These are phyloP conservation scores for Tolypocladium guangdongense DNA, from an alignment of 2,329 filamentous ascomycete genomes.

Conservation along the genomic window DNA sequence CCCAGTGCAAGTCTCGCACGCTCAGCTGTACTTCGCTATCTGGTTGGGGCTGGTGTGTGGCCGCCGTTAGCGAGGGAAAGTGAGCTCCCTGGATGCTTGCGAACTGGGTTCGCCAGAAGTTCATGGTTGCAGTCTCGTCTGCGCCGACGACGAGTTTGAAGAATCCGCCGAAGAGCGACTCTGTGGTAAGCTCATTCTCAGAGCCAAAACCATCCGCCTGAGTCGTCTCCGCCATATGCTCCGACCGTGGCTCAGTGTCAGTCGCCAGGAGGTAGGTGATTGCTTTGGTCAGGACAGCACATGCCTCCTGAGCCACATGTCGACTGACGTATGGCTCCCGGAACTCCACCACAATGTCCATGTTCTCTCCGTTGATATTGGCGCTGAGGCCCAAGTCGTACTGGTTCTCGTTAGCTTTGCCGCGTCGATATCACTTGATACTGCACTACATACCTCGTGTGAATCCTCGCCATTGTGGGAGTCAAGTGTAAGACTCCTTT, in stretches of 20 bases:
- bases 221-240: not conserved
- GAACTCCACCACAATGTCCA: constrained; percentile 4
- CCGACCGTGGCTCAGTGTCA: not conserved
- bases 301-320: not conserved
- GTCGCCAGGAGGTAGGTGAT: constrained; percentile 2
- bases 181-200: not conserved
- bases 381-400: constrained; percentile 4
- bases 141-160: constrained; percentile 3
- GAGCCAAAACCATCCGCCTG: not conserved
- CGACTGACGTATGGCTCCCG: constrained; percentile 2
- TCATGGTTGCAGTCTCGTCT: not conserved
- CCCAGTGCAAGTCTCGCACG: not conserved
- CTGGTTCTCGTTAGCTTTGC: not conserved
- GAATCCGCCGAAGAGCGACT: constrained; percentile 1
- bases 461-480: constrained; percentile 8
- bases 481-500: not conserved
- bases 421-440: not conserved
- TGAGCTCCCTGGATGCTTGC: not conserved
- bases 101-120: constrained; percentile 5
- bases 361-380: not conserved
- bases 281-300: not conserved
- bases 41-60: not conserved
- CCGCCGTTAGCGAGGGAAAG: not conserved
- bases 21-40: not conserved
- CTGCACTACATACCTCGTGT: not conserved